A percentile compares a stretch with the other conserved stretches of the same genome.
phyloP scores from a whole-genome alignment of 768 basidiomycete genomes.

The Guyanaporus albipodus region DNA sequence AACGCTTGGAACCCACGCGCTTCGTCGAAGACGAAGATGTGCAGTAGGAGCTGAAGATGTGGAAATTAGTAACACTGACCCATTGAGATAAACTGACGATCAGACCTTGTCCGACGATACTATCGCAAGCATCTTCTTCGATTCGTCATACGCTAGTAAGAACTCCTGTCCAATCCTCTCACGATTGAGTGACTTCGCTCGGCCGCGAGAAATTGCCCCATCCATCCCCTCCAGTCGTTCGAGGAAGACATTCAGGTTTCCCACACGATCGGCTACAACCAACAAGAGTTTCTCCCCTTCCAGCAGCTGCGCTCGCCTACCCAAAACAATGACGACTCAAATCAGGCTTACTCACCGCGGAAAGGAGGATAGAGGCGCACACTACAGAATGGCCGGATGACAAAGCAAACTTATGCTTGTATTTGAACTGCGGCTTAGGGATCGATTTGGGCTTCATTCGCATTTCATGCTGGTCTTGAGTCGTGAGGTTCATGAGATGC shows the following conservation, averaged over 20 bases:
- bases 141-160: conserved; percentile 51
- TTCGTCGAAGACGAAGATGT: conserved; percentile 49
- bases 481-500: conserved; percentile 26
- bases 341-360: too few species aligned
- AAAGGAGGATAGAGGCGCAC: conserved; percentile 3
- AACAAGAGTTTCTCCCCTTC: conserved; percentile 40
- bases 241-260: conserved; percentile 37
- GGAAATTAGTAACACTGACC: neutral
- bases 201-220: conserved; percentile 24
- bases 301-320: conserved; percentile 40
- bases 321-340: neutral
- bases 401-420: conserved; percentile 14
- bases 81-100: neutral
- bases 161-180: conserved; percentile 45
- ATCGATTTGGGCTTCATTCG: conserved; percentile 21
- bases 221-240: conserved; percentile 34
- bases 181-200: conserved; percentile 35
- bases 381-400: conserved; percentile 18
- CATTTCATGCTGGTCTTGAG: conserved; percentile 26
- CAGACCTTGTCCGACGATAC: conserved; percentile 41
- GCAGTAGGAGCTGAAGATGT: conserved; percentile 31
- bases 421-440: conserved; percentile 23
- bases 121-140: conserved; percentile 44
- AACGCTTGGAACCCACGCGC: conserved; percentile 37
- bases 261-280: conserved; percentile 34